Evolutionary conservation across 352 stramenopile genomes (phyloP).

Genomic region (Globisporangium lucens): DNA sequence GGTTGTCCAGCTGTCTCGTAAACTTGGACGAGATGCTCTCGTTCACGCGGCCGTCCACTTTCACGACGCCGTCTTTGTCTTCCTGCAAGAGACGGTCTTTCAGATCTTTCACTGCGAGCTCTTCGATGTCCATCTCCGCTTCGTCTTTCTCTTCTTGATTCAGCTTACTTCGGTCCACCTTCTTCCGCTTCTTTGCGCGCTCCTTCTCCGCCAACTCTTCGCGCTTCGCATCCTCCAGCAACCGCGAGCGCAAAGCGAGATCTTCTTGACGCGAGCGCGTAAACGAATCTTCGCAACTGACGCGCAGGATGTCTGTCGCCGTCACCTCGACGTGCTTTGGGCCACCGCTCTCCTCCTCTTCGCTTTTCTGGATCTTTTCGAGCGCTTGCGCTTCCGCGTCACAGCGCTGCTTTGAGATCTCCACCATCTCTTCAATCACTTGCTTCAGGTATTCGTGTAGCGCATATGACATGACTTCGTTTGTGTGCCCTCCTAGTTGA

Average conservation of each 20-base stretch:
- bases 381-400: conserved; percentile 50
- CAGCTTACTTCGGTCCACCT: conserved; percentile 75
- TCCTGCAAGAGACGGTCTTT: conserved; percentile 78
- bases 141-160: conserved; percentile 82
- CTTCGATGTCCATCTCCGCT: conserved; percentile 83
- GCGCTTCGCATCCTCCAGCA: conserved; percentile 77
- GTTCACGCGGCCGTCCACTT: conserved; percentile 79
- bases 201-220: conserved; percentile 78
- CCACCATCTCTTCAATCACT: conserved; percentile 84
- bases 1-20: conserved; percentile 50
- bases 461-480: conserved; percentile 79
- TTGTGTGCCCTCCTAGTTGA: conserved; percentile 50
- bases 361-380: conserved; percentile 44
- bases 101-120: conserved; percentile 78
- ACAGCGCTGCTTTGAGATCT: conserved; percentile 70
- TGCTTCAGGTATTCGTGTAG: conserved; percentile 86
- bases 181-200: conserved; percentile 84
- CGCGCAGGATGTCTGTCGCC: conserved; percentile 75
- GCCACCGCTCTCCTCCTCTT: conserved; percentile 19
- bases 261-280: conserved; percentile 61
- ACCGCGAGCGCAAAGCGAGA: conserved; percentile 41
- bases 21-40: conserved; percentile 66
- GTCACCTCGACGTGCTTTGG: conserved; percentile 47
- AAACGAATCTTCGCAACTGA: conserved; percentile 85
- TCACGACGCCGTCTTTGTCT: conserved; percentile 66